Base-by-base conservation (phyloP, 768 basidiomycete genomes). In the Ramaria sp. region DNA sequence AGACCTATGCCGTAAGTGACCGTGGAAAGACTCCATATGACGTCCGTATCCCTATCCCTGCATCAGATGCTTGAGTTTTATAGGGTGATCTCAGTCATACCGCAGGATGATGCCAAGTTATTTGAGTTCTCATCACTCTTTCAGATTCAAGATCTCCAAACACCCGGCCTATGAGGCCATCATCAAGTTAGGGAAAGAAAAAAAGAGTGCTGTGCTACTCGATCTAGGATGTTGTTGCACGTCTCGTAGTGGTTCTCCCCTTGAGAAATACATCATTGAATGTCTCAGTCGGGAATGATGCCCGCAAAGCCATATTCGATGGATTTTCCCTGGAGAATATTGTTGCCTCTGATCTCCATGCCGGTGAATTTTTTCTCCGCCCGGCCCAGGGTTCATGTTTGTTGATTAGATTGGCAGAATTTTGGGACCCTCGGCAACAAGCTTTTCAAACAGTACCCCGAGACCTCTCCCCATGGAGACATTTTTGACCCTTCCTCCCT, bases 181-280 rank as follows among this genome's bases (percentile, higher is more conserved):
- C 7, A 62, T 75, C 7, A 62, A 63, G 38, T 63, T 76, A 10
- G 73, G 69, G 5, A 63, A 57, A 47, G 68, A 70, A 24, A 69
- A 69, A 27, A 37, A 59, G 3, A 65, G 65, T 1, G 69, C 69
- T 0, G 63, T 77, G 8, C 64, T 75, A 22, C 63, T 77, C 7
- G 76, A 78, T 41, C 62, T 76, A 8, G 76, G 71, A 3, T 75
- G 73, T 56, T 74, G 73, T 57, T 66, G 74, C 76, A 56, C 56
- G 15, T 38, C 13, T 32, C 51, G 20, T 32, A 12, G 22, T 34
- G n/a, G n/a, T 15, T 12, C 24, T 12, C 16, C 48, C 20, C 28
- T 30, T 15, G 44, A 71, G 72, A 74, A 48, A 10, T 5, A 3
- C 15, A 20, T 28, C 24, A 41, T n/a, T n/a, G n/a, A 7, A 43